Evolutionary conservation across 192 early-diverging fungal genomes (phyloP).

Genomic region (Coemansia sp.): DNA sequence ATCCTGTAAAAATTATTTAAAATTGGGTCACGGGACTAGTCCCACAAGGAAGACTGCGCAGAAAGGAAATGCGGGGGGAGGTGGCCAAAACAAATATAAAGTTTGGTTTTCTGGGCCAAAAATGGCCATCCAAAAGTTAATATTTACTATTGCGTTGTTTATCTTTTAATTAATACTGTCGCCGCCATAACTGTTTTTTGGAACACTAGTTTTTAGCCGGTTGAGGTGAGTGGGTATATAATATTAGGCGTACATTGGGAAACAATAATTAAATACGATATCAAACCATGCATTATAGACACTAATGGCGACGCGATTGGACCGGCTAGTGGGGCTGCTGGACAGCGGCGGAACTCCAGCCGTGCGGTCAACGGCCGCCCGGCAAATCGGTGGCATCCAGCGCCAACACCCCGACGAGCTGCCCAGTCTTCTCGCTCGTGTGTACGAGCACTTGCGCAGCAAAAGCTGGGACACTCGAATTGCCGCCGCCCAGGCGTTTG

Average conservation of each 20-base stretch:
- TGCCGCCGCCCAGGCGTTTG: slow-evolving; percentile 89
- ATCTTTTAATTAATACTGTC: not conserved
- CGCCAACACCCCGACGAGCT: slow-evolving; percentile 91
- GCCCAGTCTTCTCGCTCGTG: slow-evolving; percentile 72
- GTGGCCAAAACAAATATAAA: slow-evolving; percentile 10
- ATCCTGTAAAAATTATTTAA: not conserved
- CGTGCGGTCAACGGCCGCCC: slow-evolving; percentile 87
- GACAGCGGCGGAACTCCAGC: slow-evolving; percentile 90
- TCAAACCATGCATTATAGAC: not conserved
- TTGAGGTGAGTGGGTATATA: too few species aligned
- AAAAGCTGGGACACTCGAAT: slow-evolving; percentile 93
- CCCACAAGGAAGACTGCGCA: not conserved
- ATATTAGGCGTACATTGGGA: not conserved
- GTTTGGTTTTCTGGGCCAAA: not conserved
- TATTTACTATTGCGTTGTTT: not conserved
- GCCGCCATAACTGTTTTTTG: not conserved
- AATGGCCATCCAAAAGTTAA: not conserved
- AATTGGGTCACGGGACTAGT: not conserved
- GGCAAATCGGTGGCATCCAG: slow-evolving; percentile 94
- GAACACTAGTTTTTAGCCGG: not conserved
- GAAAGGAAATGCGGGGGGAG: not conserved
- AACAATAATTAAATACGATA: not conserved
- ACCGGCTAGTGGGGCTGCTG: slow-evolving; percentile 88
- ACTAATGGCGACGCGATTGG: slow-evolving; percentile 69
- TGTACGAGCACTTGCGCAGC: slow-evolving; percentile 71